Evolutionary conservation across 2,329 filamentous ascomycete species (phyloP).

Genomic region (Rhynchosporium agropyri): DNA sequence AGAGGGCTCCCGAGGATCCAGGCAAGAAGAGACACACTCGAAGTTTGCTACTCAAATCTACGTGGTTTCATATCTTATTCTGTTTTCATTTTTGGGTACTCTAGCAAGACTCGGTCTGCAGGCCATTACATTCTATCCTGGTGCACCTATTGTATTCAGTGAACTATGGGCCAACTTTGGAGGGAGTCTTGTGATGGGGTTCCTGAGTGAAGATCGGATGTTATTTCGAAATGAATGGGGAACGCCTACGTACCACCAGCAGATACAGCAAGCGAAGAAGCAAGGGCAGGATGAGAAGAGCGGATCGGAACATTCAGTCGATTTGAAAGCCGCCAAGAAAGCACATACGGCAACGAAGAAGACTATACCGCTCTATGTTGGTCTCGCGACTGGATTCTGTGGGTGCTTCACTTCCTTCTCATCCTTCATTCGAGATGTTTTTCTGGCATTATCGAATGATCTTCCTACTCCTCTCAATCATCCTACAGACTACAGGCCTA

Average conservation of each 20-base stretch:
- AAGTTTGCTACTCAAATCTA: constrained; percentile 62
- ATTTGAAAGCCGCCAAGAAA: constrained; percentile 54
- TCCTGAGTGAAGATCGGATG: constrained; percentile 75
- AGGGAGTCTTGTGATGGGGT: constrained; percentile 83
- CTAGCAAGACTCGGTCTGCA: constrained; percentile 80
- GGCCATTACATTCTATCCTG: constrained; percentile 77
- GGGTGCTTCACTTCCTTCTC: constrained; percentile 92
- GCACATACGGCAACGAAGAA: constrained; percentile 71
- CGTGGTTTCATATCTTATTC: constrained; percentile 77
- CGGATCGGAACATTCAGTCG: constrained; percentile 37
- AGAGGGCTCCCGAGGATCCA: constrained; percentile 19
- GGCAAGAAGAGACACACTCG: constrained; percentile 46
- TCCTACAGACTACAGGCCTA: constrained; percentile 42
- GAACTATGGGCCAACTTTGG: constrained; percentile 87
- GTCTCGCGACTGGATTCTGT: constrained; percentile 83
- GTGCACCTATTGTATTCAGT: constrained; percentile 71
- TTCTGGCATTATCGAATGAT: constrained; percentile 78
- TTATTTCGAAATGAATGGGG: constrained; percentile 74
- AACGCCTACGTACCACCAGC: constrained; percentile 45
- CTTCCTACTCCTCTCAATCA: constrained; percentile 55
- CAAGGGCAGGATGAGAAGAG: constrained; percentile 46
- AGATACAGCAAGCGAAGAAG: constrained; percentile 43
- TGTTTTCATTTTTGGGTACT: constrained; percentile 85
- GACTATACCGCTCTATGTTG: constrained; percentile 85
- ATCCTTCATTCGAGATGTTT: constrained; percentile 77